phyloP scores from a whole-genome alignment of 1,139 yeast genomes.

The Pichia norvegensis region DNA sequence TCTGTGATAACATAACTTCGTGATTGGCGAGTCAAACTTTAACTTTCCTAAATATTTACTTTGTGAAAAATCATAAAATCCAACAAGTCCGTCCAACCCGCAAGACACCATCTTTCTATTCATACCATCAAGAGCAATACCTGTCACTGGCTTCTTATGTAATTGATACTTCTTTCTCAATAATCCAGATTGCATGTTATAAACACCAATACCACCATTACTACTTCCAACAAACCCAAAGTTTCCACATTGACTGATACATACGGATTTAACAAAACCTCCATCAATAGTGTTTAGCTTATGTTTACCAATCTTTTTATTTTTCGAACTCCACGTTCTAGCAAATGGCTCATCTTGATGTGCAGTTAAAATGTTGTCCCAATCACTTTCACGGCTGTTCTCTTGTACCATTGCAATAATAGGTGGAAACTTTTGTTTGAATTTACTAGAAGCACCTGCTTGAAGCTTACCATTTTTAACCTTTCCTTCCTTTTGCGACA shows the following conservation, averaged over 20 bases:
- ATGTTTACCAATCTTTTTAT: conserved; percentile 74
- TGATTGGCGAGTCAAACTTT: conserved; percentile 68
- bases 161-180: conserved; percentile 55
- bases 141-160: conserved; percentile 80
- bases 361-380: conserved; percentile 93
- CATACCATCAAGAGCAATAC: conserved; percentile 83
- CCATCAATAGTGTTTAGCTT: conserved; percentile 65
- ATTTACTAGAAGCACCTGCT: conserved; percentile 45
- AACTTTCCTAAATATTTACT: conserved; percentile 64
- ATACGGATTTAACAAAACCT: conserved; percentile 72
- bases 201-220: conserved; percentile 79
- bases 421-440: conserved; percentile 67
- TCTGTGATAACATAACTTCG: conserved; percentile 67
- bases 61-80: conserved; percentile 77
- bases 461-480: conserved; percentile 46
- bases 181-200: conserved; percentile 85
- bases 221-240: conserved; percentile 92
- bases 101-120: conserved; percentile 79
- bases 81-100: conserved; percentile 85
- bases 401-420: conserved; percentile 67
- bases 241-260: conserved; percentile 89
- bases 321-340: conserved; percentile 84
- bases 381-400: conserved; percentile 74
- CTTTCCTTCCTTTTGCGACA: conserved; percentile 70
- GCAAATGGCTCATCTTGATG: conserved; percentile 82